These are phyloP conservation scores for Suillus americanus DNA, from an alignment of 768 basidiomycete species.

Conservation along the genomic window DNA sequence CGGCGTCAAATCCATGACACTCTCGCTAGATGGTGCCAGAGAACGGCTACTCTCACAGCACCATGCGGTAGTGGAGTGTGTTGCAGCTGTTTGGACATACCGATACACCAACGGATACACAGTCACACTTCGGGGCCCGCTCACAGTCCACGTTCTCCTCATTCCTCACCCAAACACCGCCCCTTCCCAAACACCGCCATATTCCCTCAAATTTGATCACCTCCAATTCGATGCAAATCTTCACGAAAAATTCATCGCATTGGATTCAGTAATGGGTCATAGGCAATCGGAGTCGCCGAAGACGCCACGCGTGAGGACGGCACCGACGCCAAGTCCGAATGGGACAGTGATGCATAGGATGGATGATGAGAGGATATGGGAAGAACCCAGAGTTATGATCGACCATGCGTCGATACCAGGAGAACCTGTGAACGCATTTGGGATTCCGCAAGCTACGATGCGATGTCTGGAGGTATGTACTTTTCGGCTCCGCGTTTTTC, in stretches of 20 bases:
- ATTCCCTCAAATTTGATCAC: constrained; percentile 64
- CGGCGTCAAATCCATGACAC: constrained; percentile 79
- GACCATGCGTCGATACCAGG: constrained; percentile 68
- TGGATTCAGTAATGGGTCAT: constrained; percentile 58
- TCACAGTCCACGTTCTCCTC: constrained; percentile 60
- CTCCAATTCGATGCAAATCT: constrained; percentile 71
- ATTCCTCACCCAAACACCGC: constrained; percentile 23
- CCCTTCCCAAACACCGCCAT: constrained; percentile 22
- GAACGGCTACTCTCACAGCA: constrained; percentile 57
- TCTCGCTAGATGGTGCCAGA: constrained; percentile 76
- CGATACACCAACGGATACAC: constrained; percentile 78
- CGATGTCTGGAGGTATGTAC: constrained; percentile 73
- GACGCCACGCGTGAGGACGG: constrained; percentile 34
- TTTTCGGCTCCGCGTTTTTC: constrained; percentile 3
- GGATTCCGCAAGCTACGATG: constrained; percentile 88
- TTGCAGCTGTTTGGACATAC: constrained; percentile 78
- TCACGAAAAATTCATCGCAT: constrained; percentile 74
- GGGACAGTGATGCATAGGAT: constrained; percentile 24
- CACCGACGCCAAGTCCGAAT: constrained; percentile 35
- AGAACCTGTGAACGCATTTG: constrained; percentile 86
- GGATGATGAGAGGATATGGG: constrained; percentile 65
- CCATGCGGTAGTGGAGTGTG: constrained; percentile 63
- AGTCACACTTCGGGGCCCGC: constrained; percentile 72
- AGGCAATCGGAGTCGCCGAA: constrained; percentile 44
- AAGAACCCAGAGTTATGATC: constrained; percentile 62